A percentile compares a stretch with the other conserved stretches of the same genome.
phyloP scores from a whole-genome alignment of 257 asterid genomes.

The Apocynum venetum region DNA sequence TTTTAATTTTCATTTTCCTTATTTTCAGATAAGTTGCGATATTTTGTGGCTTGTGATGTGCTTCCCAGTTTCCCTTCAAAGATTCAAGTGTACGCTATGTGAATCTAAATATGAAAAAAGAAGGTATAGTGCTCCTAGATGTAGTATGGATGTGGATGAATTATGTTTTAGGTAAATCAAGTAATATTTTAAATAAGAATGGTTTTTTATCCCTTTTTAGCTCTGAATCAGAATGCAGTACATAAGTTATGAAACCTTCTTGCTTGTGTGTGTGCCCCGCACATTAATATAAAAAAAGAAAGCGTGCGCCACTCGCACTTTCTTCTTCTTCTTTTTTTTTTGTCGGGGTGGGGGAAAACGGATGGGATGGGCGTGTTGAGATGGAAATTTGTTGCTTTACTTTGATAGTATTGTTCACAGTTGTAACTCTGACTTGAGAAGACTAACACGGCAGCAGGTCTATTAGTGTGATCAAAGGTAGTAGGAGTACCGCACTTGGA shows the following conservation, averaged over 20 bases:
- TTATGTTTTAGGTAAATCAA: background rate
- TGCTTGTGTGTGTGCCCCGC: background rate
- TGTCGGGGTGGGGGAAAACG: too few species aligned
- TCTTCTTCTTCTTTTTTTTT: too few species aligned
- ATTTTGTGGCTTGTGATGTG: constrained; percentile 4
- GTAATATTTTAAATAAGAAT: background rate
- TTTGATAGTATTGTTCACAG: background rate
- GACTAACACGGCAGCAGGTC: background rate
- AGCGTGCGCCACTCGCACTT: too few species aligned
- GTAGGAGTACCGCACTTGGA: too few species aligned
- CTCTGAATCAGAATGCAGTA: background rate
- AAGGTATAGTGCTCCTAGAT: background rate
- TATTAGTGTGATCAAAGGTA: background rate
- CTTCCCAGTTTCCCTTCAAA: background rate
- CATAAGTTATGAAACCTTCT: background rate
- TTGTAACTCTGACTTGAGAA: background rate
- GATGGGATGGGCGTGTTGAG: background rate
- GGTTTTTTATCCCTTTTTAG: background rate
- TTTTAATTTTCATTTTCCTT: constrained; percentile 3
- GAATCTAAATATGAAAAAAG: background rate
- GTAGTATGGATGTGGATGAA: background rate
- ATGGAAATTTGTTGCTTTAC: background rate
- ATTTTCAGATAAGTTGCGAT: constrained; percentile 40
- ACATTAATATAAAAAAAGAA: too few species aligned
- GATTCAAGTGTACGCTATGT: background rate